phyloP scores from a whole-genome alignment of 2,329 filamentous ascomycete species.

The Exophiala mesophila region DNA sequence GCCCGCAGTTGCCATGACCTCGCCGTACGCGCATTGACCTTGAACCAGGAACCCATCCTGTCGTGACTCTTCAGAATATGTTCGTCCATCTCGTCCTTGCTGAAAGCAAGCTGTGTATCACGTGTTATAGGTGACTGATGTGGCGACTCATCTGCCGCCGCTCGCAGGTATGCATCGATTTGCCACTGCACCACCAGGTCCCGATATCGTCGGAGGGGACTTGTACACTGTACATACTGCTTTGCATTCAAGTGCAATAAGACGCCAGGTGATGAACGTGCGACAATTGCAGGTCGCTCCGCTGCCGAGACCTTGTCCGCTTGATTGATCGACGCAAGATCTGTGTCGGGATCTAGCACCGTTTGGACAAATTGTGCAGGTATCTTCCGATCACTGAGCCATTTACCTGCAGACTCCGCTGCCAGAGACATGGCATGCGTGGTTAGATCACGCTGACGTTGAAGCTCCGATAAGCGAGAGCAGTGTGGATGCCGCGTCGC shows the following conservation, averaged over 20 bases:
- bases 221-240: constrained; percentile 55
- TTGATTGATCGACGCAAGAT: constrained; percentile 35
- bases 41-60: constrained; percentile 26
- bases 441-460: constrained; percentile 40
- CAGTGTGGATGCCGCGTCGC: constrained; percentile 3
- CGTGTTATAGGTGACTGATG: background rate
- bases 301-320: constrained; percentile 21
- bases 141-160: constrained; percentile 45
- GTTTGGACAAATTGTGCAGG: constrained; percentile 47
- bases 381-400: constrained; percentile 49
- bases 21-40: constrained; percentile 23
- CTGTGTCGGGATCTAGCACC: constrained; percentile 31
- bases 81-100: constrained; percentile 42
- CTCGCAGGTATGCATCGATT: constrained; percentile 56
- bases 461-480: constrained; percentile 10
- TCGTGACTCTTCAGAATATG: constrained; percentile 43
- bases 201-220: constrained; percentile 56
- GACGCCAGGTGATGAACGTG: constrained; percentile 40
- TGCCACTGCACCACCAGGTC: constrained; percentile 62
- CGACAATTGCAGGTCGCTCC: constrained; percentile 30
- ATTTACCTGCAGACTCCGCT: constrained; percentile 46
- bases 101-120: constrained; percentile 46
- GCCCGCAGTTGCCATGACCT: constrained; percentile 48
- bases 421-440: constrained; percentile 54
- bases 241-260: constrained; percentile 50